Evolutionary conservation across 768 basidiomycete species (phyloP).

Genomic region (Trametes gibbosa): DNA sequence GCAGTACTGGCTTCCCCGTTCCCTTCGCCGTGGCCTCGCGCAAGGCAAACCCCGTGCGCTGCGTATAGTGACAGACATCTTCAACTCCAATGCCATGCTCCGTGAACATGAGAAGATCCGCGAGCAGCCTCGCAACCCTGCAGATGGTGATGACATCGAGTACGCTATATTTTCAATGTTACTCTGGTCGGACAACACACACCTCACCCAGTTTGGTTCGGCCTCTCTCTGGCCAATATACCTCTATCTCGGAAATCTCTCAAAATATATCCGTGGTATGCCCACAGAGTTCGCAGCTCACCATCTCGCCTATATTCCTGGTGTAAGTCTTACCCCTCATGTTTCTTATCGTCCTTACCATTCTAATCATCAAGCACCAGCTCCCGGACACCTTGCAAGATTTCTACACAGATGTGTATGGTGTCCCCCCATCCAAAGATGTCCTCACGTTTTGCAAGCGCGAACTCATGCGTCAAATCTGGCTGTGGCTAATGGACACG

Average conservation of each 20-base stretch:
- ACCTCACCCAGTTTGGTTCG: slow-evolving; percentile 27
- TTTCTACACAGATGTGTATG: slow-evolving; percentile 20
- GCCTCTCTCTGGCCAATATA: slow-evolving; percentile 41
- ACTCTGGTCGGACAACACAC: slow-evolving; percentile 29
- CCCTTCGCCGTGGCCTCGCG: not conserved
- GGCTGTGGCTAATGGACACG: slow-evolving; percentile 23
- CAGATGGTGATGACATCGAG: not conserved
- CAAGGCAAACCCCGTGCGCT: not conserved
- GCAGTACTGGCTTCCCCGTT: not conserved
- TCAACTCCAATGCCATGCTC: slow-evolving; percentile 15
- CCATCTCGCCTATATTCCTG: slow-evolving; percentile 45
- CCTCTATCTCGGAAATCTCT: slow-evolving; percentile 36
- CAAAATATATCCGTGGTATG: slow-evolving; percentile 37
- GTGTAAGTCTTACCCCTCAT: slow-evolving; percentile 25
- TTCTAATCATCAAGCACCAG: slow-evolving; percentile 16
- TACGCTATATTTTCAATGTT: slow-evolving; percentile 15
- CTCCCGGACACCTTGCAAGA: slow-evolving; percentile 36
- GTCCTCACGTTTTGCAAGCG: slow-evolving; percentile 32
- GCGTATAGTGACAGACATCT: slow-evolving; percentile 18
- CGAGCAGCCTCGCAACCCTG: not conserved
- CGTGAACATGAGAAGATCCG: slow-evolving; percentile 12
- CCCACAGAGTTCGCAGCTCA: slow-evolving; percentile 35
- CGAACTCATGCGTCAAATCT: slow-evolving; percentile 33
- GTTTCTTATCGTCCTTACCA: not conserved
- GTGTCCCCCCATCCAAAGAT: slow-evolving; percentile 2